These are phyloP conservation scores for Lentinula guzmanii DNA, from an alignment of 768 basidiomycete species.

Conservation along the genomic window DNA sequence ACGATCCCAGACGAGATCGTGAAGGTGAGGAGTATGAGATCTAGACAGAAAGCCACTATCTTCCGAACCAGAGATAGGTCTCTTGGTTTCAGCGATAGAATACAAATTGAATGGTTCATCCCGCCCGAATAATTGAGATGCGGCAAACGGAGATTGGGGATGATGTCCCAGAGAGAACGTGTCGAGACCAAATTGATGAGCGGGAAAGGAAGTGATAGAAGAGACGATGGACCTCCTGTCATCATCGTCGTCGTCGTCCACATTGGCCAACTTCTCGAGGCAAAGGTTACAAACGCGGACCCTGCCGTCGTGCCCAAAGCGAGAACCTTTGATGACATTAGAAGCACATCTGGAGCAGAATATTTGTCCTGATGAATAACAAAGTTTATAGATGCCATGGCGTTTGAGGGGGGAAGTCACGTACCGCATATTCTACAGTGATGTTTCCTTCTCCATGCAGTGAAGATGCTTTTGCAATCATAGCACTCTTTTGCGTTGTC, in stretches of 20 bases:
- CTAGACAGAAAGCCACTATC: slow-evolving; percentile 46
- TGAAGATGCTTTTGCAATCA: slow-evolving; percentile 92
- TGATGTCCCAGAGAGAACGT: slow-evolving; percentile 30
- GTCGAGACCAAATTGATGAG: slow-evolving; percentile 65
- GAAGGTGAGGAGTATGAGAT: slow-evolving; percentile 38
- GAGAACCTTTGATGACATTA: slow-evolving; percentile 89
- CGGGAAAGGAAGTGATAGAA: slow-evolving; percentile 63
- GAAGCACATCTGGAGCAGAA: slow-evolving; percentile 97
- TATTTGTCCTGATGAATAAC: slow-evolving; percentile 68
- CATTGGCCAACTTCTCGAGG: slow-evolving; percentile 84
- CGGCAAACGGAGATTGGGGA: slow-evolving; percentile 83
- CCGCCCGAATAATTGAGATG: slow-evolving; percentile 77
- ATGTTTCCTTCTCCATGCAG: slow-evolving; percentile 91
- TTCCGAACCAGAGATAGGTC: slow-evolving; percentile 47
- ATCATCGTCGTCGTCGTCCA: slow-evolving; percentile 87
- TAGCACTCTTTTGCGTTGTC: slow-evolving; percentile 94
- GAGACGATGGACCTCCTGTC: slow-evolving; percentile 79
- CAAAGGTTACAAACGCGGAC: slow-evolving; percentile 95
- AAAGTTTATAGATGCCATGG: neutral
- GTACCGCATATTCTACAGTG: slow-evolving; percentile 96
- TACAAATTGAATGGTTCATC: slow-evolving; percentile 79
- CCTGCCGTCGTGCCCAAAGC: slow-evolving; percentile 94
- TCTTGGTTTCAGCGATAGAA: slow-evolving; percentile 74
- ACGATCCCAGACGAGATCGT: slow-evolving; percentile 41
- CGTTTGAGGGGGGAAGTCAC: slow-evolving; percentile 14